Percentiles rank a stretch among this genome's conserved stretches.
phyloP scores from a whole-genome alignment of 345 rosid species.

The Ceriops tagal region DNA sequence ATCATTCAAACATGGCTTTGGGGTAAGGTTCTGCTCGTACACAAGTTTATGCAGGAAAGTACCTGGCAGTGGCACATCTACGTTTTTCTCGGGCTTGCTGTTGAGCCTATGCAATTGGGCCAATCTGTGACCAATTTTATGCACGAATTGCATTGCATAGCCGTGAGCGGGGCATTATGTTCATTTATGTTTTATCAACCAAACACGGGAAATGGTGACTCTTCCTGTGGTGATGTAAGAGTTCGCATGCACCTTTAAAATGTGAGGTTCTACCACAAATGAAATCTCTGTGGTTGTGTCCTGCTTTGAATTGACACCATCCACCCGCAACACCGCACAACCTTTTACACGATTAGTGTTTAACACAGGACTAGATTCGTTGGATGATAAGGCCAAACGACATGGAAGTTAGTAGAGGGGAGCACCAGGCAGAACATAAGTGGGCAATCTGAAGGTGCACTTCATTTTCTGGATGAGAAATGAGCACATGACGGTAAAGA shows the following conservation, averaged over 20 bases:
- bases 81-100: too few relatives aligned
- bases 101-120: too few relatives aligned
- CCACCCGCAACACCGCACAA: neutral
- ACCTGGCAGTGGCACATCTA: too few relatives aligned
- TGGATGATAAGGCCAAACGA: neutral
- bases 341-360: neutral
- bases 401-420: neutral
- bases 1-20: too few relatives aligned
- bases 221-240: neutral
- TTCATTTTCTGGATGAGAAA: too few relatives aligned
- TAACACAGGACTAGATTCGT: neutral
- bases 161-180: neutral
- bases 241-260: neutral
- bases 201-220: neutral
- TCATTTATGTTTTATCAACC: neutral
- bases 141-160: neutral
- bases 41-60: too few relatives aligned
- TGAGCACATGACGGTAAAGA: too few relatives aligned
- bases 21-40: too few relatives aligned
- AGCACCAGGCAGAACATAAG: neutral
- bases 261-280: neutral
- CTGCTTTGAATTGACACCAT: too few relatives aligned
- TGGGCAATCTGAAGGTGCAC: slow-evolving; percentile 13
- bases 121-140: neutral
- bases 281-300: neutral